phyloP scores from a whole-genome alignment of 257 asterid genomes.

The Nicotiana noctiflora region DNA sequence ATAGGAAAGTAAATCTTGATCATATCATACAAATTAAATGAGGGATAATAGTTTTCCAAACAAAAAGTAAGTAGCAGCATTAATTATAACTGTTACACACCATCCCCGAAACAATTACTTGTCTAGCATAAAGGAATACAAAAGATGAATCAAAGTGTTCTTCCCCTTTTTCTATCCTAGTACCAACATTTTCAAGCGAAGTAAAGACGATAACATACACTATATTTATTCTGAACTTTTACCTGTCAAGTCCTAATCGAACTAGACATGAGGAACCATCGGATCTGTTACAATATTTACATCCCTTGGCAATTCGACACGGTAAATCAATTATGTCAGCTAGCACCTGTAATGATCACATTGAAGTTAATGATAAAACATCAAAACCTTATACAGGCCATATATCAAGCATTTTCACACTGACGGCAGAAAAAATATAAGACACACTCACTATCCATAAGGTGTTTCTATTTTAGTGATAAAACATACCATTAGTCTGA shows the following conservation, averaged over 20 bases:
- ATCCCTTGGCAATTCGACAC: conserved; percentile 96
- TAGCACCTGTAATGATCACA: conserved; percentile 56
- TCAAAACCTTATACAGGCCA: neutral
- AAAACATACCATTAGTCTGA: neutral
- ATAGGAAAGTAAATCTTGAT: neutral
- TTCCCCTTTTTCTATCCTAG: conserved; percentile 1
- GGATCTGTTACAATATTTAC: conserved; percentile 67
- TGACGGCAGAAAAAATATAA: neutral
- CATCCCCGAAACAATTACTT: neutral
- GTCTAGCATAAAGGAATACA: neutral
- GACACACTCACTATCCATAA: neutral
- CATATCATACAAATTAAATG: neutral
- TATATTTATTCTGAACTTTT: conserved; percentile 15
- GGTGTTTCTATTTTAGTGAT: neutral
- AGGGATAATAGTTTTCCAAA: neutral
- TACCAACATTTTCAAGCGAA: neutral
- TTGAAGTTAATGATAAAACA: conserved; percentile 11
- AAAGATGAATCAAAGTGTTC: neutral
- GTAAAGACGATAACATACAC: neutral
- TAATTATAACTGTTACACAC: neutral
- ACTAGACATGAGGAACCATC: conserved; percentile 96
- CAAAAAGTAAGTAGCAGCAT: neutral
- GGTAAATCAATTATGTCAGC: conserved; percentile 91
- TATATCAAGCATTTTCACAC: neutral
- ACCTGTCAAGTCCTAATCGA: conserved; percentile 87